Conservation (phyloP, 306 rosid genomes). For the Quercus engelmannii region DNA sequence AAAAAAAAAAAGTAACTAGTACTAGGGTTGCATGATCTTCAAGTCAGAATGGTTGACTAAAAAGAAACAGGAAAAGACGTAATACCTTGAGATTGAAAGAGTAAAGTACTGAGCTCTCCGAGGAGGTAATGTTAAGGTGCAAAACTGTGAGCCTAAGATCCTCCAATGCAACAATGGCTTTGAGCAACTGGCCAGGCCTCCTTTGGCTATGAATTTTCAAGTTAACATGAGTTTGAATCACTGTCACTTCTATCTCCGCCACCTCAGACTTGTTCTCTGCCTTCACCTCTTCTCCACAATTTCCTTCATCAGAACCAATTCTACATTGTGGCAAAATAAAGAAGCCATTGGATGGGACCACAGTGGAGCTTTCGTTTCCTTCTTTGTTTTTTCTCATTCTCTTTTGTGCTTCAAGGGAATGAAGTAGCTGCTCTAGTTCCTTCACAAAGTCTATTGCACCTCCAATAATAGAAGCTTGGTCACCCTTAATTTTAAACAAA, state of each 20-base stretch:
- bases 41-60: constrained; percentile 59
- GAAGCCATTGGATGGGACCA: constrained; percentile 30
- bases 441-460: constrained; percentile 97
- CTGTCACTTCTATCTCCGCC: constrained; percentile 63
- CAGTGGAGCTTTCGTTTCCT: not conserved
- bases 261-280: constrained; percentile 70
- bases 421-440: constrained; percentile 79
- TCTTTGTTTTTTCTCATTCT: constrained; percentile 46
- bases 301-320: constrained; percentile 37
- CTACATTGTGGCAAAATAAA: constrained; percentile 28
- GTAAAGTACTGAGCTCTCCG: constrained; percentile 58
- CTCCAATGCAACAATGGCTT: constrained; percentile 74
- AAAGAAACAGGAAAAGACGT: constrained; percentile 15
- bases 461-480: constrained; percentile 95
- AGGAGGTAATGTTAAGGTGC: constrained; percentile 84
- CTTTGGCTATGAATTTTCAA: constrained; percentile 68
- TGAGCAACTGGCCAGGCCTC: constrained; percentile 60
- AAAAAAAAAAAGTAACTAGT: not conserved
- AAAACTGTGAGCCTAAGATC: constrained; percentile 71
- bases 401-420: constrained; percentile 74
- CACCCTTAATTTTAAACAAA: constrained; percentile 51
- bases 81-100: constrained; percentile 95
- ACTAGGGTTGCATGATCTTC: constrained; percentile 39
- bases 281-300: constrained; percentile 38
- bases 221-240: constrained; percentile 93